Base-by-base conservation (phyloP, 768 basidiomycete genomes). In the Termitomyces titanicus region DNA sequence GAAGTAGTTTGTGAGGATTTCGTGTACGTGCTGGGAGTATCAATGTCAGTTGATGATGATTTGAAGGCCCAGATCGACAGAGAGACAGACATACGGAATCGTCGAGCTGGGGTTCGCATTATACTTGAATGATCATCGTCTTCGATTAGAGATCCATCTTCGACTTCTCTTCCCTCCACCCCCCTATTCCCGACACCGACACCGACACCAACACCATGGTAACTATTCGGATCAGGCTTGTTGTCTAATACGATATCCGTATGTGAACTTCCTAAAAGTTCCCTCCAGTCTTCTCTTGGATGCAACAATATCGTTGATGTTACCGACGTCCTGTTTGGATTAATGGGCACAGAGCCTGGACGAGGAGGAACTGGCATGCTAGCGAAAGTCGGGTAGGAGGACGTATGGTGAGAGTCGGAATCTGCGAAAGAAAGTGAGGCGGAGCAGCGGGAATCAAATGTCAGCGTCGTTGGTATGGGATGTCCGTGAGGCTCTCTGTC, bases 341-440 rank as follows among this genome's bases (percentile, higher is more conserved):
- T 53, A n/a, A 60, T 35, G 3, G 59, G 47, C 7, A 58, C 44
- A 2, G 55, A 51, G 9, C 57, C 54, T 34, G 33, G 51, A 18
- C 47, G 35, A 9, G 52, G 52, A 29, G 29, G n/a, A n/a, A n/a
- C n/a, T n/a, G n/a, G 9, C n/a, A 66, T 67, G 48, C 64, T 65
- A 7, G 62, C 64, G 59, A 72, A 72, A 3, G 68, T 70, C 9
- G 75, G 73, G 25, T 71, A 72, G 3, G 65, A 59, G 18, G 70
- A 70, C 17, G 72, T 74, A 15, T 66, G 62, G 3, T 56, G 61
- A 38, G 72, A 74, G 11, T 62, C 60, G 13, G 50, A 37, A 22
- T 55, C 60, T 10, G 61, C 51, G 17, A 59, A 61, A 54, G 52
- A 47, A 22, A 39, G 29, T 3, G 57, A 63, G 22, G 56, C 55